Base-by-base conservation (phyloP, 1,284 basidiomycete genomes). In the Ustilago shanxiensis region DNA sequence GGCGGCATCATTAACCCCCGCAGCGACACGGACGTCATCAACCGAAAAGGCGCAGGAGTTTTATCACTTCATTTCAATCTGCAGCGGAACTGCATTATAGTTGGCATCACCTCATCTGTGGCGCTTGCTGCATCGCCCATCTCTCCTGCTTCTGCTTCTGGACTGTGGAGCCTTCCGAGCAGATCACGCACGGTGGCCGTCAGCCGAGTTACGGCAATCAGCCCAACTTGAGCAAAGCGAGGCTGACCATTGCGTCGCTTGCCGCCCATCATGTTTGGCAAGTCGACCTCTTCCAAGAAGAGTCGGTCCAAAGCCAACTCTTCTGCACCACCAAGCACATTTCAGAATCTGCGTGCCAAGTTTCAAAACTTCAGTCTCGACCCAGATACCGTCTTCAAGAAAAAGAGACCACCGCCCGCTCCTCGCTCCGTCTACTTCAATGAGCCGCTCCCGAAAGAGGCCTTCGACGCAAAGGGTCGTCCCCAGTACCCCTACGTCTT, bases 381-480 rank as follows among this genome's bases (percentile, higher is more conserved):
- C 37, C 81, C 81, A 4, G 83, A 84, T 24, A 77, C 75, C 13
- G 81, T 80, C 18, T 85, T 85, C 70, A 74, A 72, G 51, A 77
- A 77, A 54, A 77, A 70, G 55, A 67, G 80, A 20, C 83, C 83
- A 22, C 81, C 83, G 41, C 81, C 83, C 4, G 69, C 75, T 14
- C 65, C 79, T 33, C 66, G 83, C 44, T 71, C 65, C 47, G 71
- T 84, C 54, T 82, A 77, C 70, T 80, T 86, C 70, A 85, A 85
- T 60, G 66, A 82, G 63, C 77, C 81, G 3, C 66, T 86, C 8
- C 85, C 84, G 3, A 29, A 66, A 28, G 71, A 85, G 13, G 82
- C 79, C 31, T 82, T 80, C 35, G 79, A 81, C 41, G 53, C 65
- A 33, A 83, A 83, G 55, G 82, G 83, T 11, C 70, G 66, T 20